Evolutionary conservation across 2,329 filamentous ascomycete species (phyloP).

Genomic region (Huntiella savannae): DNA sequence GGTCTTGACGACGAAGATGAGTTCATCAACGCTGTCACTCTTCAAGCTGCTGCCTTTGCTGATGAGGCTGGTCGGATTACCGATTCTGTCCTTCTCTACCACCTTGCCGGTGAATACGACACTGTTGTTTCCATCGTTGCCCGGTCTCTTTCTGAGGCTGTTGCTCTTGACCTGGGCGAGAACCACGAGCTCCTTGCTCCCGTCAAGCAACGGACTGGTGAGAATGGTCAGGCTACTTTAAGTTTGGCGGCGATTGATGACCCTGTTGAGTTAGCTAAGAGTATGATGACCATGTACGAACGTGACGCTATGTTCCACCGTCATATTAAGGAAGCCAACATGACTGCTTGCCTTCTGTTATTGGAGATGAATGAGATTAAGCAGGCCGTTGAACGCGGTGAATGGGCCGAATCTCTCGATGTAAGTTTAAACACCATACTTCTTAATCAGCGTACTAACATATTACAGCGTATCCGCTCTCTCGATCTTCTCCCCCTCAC

Average conservation of each 20-base stretch:
- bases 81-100: constrained; percentile 85
- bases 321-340: constrained; percentile 37
- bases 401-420: constrained; percentile 39
- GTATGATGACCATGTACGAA: constrained; percentile 46
- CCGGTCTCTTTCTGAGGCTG: constrained; percentile 72
- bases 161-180: constrained; percentile 70
- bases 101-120: constrained; percentile 88
- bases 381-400: constrained; percentile 30
- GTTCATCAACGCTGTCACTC: constrained; percentile 78
- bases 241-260: constrained; percentile 34
- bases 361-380: constrained; percentile 44
- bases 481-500: constrained; percentile 67
- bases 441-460: not conserved
- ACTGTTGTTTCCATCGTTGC: constrained; percentile 83
- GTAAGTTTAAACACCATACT: constrained; percentile 24
- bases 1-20: constrained; percentile 61
- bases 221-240: constrained; percentile 23
- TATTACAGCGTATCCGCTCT: constrained; percentile 44
- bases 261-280: constrained; percentile 37
- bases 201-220: constrained; percentile 47
- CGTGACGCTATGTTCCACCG: constrained; percentile 40
- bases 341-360: constrained; percentile 35
- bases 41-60: constrained; percentile 78
- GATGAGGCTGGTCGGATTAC: constrained; percentile 88
- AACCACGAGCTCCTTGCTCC: constrained; percentile 61